Base-by-base conservation (phyloP, 129 eudicot species). In the Erigeron canadensis region DNA sequence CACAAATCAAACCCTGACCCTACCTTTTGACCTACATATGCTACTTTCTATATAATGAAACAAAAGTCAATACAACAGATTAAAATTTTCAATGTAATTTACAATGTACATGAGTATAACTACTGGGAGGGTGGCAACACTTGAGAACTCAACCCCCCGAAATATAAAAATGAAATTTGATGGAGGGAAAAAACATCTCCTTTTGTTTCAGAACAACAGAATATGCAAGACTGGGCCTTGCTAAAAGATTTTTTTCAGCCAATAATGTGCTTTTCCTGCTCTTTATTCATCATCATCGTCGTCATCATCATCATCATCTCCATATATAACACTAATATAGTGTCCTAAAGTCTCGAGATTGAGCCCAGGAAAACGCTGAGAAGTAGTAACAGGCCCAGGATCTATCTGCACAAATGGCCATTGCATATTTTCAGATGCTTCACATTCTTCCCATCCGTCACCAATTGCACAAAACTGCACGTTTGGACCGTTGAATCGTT, bases 371-470 rank as follows among this genome's bases (percentile, higher is more conserved):
- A 92, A 92, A 53, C 91, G 84, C 59, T 86, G 95, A 39, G 81
- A 77, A 34, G 68, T 40, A 57, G 83, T 77, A 68, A 56, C 83
- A 3, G 96, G 96, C 70, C 62, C 75, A 1, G 85, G 87, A 63
- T 92, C 96, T 8, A 92, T 80, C 73, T 89, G 86, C 61, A 92
- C 96, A 78, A 92, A 92, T 8, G 96, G 98, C 98, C 98, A 92
- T 79, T 73, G 85, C 94, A 89, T 75, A 60, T 81, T 70, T 74
- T 92, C 79, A 2, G 98, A 94, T 12, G 98, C 98, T 83, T 83
- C 86, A 78, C 98, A 88, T 84, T 92, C 98, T 78, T 92, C 98
- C 96, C 96, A 89, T 34, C 96, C 96, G 67, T 92, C 98, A 47
- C 98, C 98, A 54, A 92, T 92, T 7, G 81, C 98, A 61, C 98